These are phyloP conservation scores for Apophysomyces sp. DNA, from an alignment of 371 early-diverging fungal genomes.

Conservation along the genomic window DNA sequence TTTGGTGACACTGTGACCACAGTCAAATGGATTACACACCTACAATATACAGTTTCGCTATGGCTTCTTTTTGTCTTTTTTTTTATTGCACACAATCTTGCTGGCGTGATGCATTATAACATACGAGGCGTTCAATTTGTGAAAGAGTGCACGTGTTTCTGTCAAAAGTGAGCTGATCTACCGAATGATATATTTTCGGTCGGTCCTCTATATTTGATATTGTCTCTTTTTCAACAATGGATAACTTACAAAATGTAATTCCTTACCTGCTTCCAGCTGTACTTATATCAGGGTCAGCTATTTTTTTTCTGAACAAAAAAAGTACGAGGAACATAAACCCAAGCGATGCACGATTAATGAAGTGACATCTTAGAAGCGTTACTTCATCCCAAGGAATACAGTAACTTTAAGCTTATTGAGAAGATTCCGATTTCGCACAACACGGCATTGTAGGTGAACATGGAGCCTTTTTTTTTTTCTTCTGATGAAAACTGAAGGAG, in stretches of 20 bases:
- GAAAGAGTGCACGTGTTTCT: not conserved
- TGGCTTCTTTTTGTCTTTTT: not conserved
- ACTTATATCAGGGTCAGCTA: constrained; percentile 44
- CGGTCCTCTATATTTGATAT: not conserved
- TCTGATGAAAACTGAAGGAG: not conserved
- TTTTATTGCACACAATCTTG: not conserved
- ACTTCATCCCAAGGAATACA: not conserved
- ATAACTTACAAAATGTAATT: constrained; percentile 33
- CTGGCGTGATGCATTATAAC: not conserved
- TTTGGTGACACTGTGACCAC: not conserved
- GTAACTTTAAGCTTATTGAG: not conserved
- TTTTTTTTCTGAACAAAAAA: constrained; percentile 34
- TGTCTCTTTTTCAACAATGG: constrained; percentile 22
- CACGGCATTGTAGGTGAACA: not conserved
- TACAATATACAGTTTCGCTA: not conserved
- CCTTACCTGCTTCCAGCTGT: constrained; percentile 43
- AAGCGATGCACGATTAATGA: not conserved
- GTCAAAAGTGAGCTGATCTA: constrained; percentile 1
- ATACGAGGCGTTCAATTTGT: not conserved
- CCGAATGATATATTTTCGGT: not conserved
- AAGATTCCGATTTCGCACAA: not conserved
- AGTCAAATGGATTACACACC: not conserved
- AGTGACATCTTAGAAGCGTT: constrained; percentile 15
- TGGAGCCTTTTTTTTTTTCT: no score
- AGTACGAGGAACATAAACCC: constrained; percentile 16